Base-by-base conservation (phyloP, 306 rosid species). In the Sphenostylis stenocarpa region DNA sequence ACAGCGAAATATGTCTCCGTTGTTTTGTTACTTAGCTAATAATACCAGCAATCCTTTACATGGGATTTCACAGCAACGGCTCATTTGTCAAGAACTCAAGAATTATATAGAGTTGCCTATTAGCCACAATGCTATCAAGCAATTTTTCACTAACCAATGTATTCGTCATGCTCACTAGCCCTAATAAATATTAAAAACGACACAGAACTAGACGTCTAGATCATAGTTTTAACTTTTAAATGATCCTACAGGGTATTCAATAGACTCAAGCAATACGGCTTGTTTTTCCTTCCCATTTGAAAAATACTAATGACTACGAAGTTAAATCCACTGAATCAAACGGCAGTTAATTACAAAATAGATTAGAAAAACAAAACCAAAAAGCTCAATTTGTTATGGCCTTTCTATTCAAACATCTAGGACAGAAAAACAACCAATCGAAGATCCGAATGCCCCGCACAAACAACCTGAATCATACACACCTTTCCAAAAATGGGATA, bases 401-500 rank as follows among this genome's bases (percentile, higher is more conserved):
- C 17, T 11, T 62, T 56, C 65, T 28, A 80, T 28, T 26, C 57
- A 3, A 69, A 58, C 15, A 48, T 38, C 41, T 17, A 19, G 31
- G 63, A 21, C 47, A 43, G 10, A 76, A 65, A 55, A 34, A 57
- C 38, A 16, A 79, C 6, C 47, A 12, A 28, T 38, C 15, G 47
- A 47, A 24, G 16, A 79, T 55, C 34, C 26, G 69, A 36, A 49
- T 44, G 0, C 51, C 44, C 43, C 38, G 29, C 75, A 34, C 33
- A 80, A 38, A 36, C n/a, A 65, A 21, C 13, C 63, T 58, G 6
- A 14, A 51, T 2, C 36, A 38, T 84, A 92, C 96, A 53, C 83
- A 92, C 96, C 97, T 93, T 93, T 28, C 81, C 88, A 64, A 93
- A 93, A 38, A 93, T 90, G 14, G 98, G 97, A 87, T 88, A 93